Evolutionary conservation across 176 grass and related monocot species (phyloP).

Genomic region (Avena sativa): DNA sequence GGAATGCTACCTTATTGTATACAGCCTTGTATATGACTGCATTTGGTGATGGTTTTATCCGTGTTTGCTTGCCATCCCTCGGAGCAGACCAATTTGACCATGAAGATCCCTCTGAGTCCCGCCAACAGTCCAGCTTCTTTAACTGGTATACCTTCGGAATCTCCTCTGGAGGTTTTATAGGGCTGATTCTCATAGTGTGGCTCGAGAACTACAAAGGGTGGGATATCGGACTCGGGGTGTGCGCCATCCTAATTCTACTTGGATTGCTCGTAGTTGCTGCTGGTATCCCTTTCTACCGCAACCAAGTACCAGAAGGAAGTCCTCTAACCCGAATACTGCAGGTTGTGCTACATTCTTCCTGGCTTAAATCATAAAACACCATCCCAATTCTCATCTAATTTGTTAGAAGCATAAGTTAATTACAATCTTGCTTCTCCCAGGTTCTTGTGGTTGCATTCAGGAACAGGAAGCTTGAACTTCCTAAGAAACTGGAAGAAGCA

Average conservation of each 20-base stretch:
- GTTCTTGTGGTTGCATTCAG: slow-evolving; percentile 75
- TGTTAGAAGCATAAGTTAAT: neutral
- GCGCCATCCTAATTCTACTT: slow-evolving; percentile 42
- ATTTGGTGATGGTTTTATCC: slow-evolving; percentile 57
- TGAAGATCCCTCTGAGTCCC: slow-evolving; percentile 48
- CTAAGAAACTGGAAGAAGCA: slow-evolving; percentile 52
- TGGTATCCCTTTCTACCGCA: slow-evolving; percentile 62
- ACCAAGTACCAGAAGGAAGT: slow-evolving; percentile 45
- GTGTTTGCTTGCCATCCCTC: slow-evolving; percentile 60
- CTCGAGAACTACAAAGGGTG: slow-evolving; percentile 70
- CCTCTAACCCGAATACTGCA: slow-evolving; percentile 29
- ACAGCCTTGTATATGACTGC: slow-evolving; percentile 50
- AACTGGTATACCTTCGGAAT: slow-evolving; percentile 60
- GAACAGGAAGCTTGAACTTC: slow-evolving; percentile 53
- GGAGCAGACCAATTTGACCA: slow-evolving; percentile 75
- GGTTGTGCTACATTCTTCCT: neutral
- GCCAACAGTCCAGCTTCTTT: slow-evolving; percentile 64
- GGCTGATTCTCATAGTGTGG: slow-evolving; percentile 61
- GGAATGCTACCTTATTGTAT: slow-evolving; percentile 49
- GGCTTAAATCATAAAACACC: neutral
- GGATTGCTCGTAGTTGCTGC: slow-evolving; percentile 51
- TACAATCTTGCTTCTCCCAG: slow-evolving; percentile 40
- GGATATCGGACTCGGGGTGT: slow-evolving; percentile 56
- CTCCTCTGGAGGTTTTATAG: slow-evolving; percentile 62
- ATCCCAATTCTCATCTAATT: neutral